A percentile compares a stretch with the other conserved stretches of the same genome.
These are phyloP conservation scores for Spongospora subterranea DNA, from an alignment of 208 protist genomes.

Conservation along the genomic window DNA sequence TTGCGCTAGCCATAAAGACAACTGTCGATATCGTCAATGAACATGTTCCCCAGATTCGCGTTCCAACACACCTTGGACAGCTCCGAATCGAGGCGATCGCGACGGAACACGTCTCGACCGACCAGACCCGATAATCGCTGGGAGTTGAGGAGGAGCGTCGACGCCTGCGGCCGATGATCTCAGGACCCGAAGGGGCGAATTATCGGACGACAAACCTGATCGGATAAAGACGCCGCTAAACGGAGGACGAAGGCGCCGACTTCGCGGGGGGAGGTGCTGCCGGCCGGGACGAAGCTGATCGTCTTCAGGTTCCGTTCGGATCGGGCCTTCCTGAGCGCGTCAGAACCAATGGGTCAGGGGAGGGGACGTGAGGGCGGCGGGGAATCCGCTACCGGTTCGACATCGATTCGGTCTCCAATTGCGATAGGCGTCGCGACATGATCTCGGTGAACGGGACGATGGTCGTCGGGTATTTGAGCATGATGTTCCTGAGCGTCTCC, in stretches of 20 bases:
- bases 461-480: conserved; percentile 24
- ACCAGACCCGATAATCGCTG: conserved; percentile 2
- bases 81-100: not conserved
- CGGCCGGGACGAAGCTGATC: conserved; percentile 14
- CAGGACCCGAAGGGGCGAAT: not conserved
- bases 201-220: not conserved
- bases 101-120: conserved; percentile 8
- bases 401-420: not conserved
- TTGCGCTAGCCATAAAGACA: conserved; percentile 32
- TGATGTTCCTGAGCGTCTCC: conserved; percentile 8
- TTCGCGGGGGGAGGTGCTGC: not conserved
- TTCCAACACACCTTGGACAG: not conserved
- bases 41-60: not conserved
- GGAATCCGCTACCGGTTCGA: too few relatives aligned
- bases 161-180: not conserved
- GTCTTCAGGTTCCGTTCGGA: conserved; percentile 20
- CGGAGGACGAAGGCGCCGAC: conserved; percentile 6
- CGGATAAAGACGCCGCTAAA: not conserved
- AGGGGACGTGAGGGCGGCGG: too few relatives aligned
- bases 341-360: too few relatives aligned
- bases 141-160: conserved; percentile 38
- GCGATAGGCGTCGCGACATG: not conserved
- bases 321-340: not conserved
- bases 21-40: not conserved
- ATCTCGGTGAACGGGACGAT: conserved; percentile 15